Percentiles rank a stretch among this genome's conserved stretches.
Evolutionary conservation across 2,329 filamentous ascomycete genomes (phyloP).

Genomic region (Dothideomycetes sp.): DNA sequence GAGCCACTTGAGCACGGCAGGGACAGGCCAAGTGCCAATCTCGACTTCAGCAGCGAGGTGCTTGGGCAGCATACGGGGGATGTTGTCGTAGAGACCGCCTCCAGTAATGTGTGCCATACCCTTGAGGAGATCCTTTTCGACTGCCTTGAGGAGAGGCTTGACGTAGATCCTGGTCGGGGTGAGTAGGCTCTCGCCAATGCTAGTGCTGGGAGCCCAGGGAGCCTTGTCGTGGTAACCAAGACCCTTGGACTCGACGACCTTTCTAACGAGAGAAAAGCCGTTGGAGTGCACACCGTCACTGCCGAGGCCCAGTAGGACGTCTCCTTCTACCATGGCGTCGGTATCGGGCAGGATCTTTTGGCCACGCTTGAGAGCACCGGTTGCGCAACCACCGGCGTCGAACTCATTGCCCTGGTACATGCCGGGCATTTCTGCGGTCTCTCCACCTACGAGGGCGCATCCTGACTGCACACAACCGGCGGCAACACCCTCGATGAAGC

Average conservation of each 20-base stretch:
- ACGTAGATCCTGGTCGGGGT: slow-evolving; percentile 94
- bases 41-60: slow-evolving; percentile 73
- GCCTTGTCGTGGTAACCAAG: slow-evolving; percentile 60
- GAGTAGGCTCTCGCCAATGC: slow-evolving; percentile 66
- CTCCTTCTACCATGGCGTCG: slow-evolving; percentile 65
- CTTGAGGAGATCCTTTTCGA: slow-evolving; percentile 58
- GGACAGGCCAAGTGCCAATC: slow-evolving; percentile 62
- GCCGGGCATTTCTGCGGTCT: slow-evolving; percentile 97
- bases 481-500: slow-evolving; percentile 87
- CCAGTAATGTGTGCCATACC: slow-evolving; percentile 96
- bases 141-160: slow-evolving; percentile 51
- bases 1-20: slow-evolving; percentile 78
- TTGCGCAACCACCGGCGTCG: slow-evolving; percentile 81
- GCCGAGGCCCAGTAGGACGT: slow-evolving; percentile 73
- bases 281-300: slow-evolving; percentile 91
- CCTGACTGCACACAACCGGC: slow-evolving; percentile 74
- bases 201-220: slow-evolving; percentile 59
- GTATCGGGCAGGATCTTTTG: slow-evolving; percentile 62
- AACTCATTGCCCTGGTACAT: slow-evolving; percentile 86
- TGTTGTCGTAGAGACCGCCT: slow-evolving; percentile 84
- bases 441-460: slow-evolving; percentile 88
- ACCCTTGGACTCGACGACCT: slow-evolving; percentile 67
- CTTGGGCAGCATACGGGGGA: slow-evolving; percentile 81
- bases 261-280: slow-evolving; percentile 91
- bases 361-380: slow-evolving; percentile 65